Base-by-base conservation (phyloP, 2,329 filamentous ascomycete genomes). In the Colletotrichum sp. region DNA sequence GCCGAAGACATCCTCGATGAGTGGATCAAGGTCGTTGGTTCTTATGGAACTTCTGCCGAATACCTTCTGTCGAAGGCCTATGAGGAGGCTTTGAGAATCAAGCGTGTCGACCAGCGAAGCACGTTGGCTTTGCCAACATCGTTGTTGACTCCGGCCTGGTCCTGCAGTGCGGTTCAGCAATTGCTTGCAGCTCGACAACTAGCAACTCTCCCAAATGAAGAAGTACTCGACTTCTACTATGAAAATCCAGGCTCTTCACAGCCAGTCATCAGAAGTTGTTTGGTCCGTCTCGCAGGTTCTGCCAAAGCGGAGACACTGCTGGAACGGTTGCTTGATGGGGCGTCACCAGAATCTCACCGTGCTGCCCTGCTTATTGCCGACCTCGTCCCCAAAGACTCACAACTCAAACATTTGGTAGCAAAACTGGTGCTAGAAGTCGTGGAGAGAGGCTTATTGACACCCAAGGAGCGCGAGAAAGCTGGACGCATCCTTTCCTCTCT, bases 311-410 rank as follows among this genome's bases (percentile, higher is more conserved):
- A 59, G 5, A 32, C 6, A 15, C 59, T 75, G 16, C 2, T 75
- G 4, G 44, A 39, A 2, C 48, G 67, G 28, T 5, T 52, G 10
- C 68, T 75, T 15, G n/a, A n/a, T 5, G 48, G 18, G 13, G 9
- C 22, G 24, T 32, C 32, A 9, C 15, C 60, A 6, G 48, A 60
- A n/a, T 16, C 59, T 32, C 59, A 75, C 22, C 32, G 67, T 2
- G 72, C 30, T 13, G 72, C 67, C 10, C 22, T 71, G 6, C 26
- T 75, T 5, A 32, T 75, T 18, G 72, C 72, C 16, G 68, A 65
- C 18, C 10, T 65, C 16, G 22, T 75, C 1, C 32, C 32, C 3
- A 34, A 36, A 5, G 10, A 16, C 2, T n/a, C 6, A 5, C 3
- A 18, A n/a, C 18, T 60, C 6, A 16, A 24, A 13, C 15, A 30